Evolutionary conservation across 2,329 filamentous ascomycete genomes (phyloP), one percentile per base, ranked within the genome.

Genomic region (Apiospora phragmitis): DNA sequence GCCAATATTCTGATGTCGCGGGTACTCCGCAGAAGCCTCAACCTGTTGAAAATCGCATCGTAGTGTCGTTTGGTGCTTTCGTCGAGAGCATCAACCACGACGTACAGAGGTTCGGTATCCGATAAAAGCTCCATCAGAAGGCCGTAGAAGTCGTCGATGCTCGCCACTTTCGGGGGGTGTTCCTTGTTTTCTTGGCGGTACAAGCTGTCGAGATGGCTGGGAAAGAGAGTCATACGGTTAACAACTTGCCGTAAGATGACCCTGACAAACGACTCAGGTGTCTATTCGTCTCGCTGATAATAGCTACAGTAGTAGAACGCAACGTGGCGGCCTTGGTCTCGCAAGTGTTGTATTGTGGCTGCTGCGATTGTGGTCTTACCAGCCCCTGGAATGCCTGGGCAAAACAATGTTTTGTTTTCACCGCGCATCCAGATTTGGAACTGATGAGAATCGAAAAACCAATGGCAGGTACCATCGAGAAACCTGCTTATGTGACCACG

Each of bases 211-310:
- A 47, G 21, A 7, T 24, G 5, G 21, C 3, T n/a, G 45, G 45
- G 45, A n/a, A 47, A 7, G 21, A 8, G 3, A 6, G 7, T 1
- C 18, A 47, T 3, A 24, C 5, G 1, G 3, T 47, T 18, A 2
- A 24, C 18, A 18, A 47, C 21, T 47, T 47, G 21, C n/a, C 45
- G 45, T 1, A 8, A 6, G 21, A 47, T 47, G 7, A 6, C 5
- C 18, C 45, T 47, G 45, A 47, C 21, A n/a, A 47, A 47, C 21
- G 45, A 6, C 3, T 47, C 21, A 21, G 8, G 3, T 8, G 2
- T 4, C 6, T 47, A 7, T 6, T 1, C 1, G 21, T 8, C 21
- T 11, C 9, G 21, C 1, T 47, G 18, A 2, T 1, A n/a, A 1
- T 24, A n/a, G 45, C 45, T n/a, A 5, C 21, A 47, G 45, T 47